These are phyloP conservation scores for Ophiostoma sp. DNA, from an alignment of 2,329 filamentous ascomycete genomes.

Conservation along the genomic window DNA sequence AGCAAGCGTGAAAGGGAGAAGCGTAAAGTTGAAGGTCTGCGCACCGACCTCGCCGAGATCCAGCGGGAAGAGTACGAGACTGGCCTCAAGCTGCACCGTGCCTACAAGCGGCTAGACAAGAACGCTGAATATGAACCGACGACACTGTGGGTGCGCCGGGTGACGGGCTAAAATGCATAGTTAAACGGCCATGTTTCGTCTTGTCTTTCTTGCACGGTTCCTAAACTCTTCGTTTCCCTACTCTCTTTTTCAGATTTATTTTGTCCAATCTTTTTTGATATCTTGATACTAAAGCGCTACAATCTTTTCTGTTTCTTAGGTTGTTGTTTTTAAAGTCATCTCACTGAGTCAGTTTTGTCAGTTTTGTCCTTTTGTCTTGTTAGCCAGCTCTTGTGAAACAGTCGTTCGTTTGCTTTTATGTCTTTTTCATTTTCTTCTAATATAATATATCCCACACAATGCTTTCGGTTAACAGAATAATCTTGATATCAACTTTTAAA, in stretches of 20 bases:
- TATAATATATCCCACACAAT: too few species aligned
- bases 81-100: slow-evolving; percentile 66
- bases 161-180: slow-evolving; percentile 49
- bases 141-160: slow-evolving; percentile 70
- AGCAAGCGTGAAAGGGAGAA: slow-evolving; percentile 53
- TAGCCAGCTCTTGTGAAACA: too few species aligned
- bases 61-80: slow-evolving; percentile 72
- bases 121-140: slow-evolving; percentile 60
- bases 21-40: slow-evolving; percentile 60
- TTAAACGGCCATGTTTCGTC: background rate
- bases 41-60: slow-evolving; percentile 64
- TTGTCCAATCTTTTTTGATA: background rate
- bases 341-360: too few species aligned
- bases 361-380: too few species aligned
- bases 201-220: background rate
- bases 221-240: background rate
- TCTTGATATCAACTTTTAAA: too few species aligned
- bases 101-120: slow-evolving; percentile 68
- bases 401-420: too few species aligned
- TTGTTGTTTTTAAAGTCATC: too few species aligned
- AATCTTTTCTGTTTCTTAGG: too few species aligned
- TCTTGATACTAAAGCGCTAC: background rate
- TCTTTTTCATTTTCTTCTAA: too few species aligned
- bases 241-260: background rate
- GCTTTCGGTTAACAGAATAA: too few species aligned